Conservation (phyloP, 1,284 basidiomycete species). For the Volvariella surrecta region DNA sequence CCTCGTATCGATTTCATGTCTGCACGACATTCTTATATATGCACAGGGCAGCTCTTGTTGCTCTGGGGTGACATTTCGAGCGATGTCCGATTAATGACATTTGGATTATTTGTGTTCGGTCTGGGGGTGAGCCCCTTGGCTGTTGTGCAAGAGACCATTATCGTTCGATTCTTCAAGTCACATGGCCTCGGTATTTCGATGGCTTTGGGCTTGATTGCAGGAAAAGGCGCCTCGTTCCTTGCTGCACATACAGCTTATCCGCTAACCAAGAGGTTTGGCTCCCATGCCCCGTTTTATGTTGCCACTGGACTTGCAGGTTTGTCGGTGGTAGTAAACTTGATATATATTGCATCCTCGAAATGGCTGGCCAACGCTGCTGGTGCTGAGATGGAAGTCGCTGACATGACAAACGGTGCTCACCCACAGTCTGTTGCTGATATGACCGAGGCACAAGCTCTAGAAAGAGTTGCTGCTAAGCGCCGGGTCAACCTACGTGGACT, state of each 20-base stretch:
- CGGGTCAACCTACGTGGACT: constrained; percentile 52
- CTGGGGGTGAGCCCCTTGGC: constrained; percentile 70
- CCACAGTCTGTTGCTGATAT: constrained; percentile 32
- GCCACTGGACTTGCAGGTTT: constrained; percentile 52
- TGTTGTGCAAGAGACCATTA: constrained; percentile 72
- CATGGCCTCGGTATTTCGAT: constrained; percentile 73
- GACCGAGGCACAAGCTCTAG: constrained; percentile 54
- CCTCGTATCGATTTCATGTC: background rate
- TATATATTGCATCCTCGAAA: constrained; percentile 55
- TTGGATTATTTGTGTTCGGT: constrained; percentile 74
- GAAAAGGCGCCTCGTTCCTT: constrained; percentile 69
- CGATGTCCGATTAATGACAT: constrained; percentile 54
- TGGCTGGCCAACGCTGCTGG: constrained; percentile 54
- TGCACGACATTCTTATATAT: constrained; percentile 8
- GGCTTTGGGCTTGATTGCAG: constrained; percentile 71
- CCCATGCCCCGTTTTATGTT: constrained; percentile 69
- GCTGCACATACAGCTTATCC: constrained; percentile 71
- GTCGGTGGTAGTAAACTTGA: constrained; percentile 59
- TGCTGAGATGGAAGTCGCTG: constrained; percentile 55
- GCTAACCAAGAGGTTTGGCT: constrained; percentile 58
- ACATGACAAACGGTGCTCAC: constrained; percentile 45
- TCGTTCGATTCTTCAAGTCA: constrained; percentile 72
- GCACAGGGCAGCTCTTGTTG: constrained; percentile 49
- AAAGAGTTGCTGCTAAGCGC: constrained; percentile 56
- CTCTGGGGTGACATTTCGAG: constrained; percentile 53